phyloP scores from a whole-genome alignment of 208 protist genomes.

The Trypanosoma theileri region DNA sequence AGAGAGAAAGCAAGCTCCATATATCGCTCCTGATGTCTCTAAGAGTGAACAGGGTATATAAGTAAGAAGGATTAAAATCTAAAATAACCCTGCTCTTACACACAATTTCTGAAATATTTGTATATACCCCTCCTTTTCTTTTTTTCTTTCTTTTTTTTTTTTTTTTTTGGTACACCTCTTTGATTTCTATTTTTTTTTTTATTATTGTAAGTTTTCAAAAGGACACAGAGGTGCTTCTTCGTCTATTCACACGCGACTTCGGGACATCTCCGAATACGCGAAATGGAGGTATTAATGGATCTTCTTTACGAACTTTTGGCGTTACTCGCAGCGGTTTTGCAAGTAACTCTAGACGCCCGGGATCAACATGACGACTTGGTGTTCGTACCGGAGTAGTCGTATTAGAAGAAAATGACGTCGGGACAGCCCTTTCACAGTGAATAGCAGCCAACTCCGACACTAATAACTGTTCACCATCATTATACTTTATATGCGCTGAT shows the following conservation, averaged over 20 bases:
- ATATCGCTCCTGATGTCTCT: too few species aligned
- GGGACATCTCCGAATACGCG: slow-evolving; percentile 43
- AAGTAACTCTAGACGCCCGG: slow-evolving; percentile 40
- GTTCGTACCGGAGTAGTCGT: not conserved
- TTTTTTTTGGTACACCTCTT: not conserved
- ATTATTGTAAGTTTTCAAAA: not conserved
- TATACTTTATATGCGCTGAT: slow-evolving; percentile 42
- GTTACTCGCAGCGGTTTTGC: slow-evolving; percentile 52
- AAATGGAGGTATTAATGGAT: slow-evolving; percentile 49
- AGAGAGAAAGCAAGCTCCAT: not conserved
- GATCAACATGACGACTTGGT: slow-evolving; percentile 20
- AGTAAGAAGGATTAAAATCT: not conserved
- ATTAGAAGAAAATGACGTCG: not conserved
- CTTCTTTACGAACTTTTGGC: slow-evolving; percentile 31
- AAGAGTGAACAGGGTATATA: too few species aligned
- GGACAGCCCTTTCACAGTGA: not conserved
- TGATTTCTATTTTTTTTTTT: not conserved
- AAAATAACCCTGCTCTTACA: not conserved
- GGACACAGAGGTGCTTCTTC: not conserved
- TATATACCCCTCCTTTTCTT: not conserved
- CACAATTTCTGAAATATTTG: not conserved
- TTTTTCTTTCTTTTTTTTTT: not conserved
- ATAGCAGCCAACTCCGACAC: slow-evolving; percentile 40
- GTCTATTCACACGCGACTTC: not conserved
- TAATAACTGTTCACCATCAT: slow-evolving; percentile 54